Percentiles rank a stretch among this genome's conserved stretches.
These are phyloP conservation scores for Camptophora hylomeconis DNA, from an alignment of 2,329 filamentous ascomycete species.

Conservation along the genomic window DNA sequence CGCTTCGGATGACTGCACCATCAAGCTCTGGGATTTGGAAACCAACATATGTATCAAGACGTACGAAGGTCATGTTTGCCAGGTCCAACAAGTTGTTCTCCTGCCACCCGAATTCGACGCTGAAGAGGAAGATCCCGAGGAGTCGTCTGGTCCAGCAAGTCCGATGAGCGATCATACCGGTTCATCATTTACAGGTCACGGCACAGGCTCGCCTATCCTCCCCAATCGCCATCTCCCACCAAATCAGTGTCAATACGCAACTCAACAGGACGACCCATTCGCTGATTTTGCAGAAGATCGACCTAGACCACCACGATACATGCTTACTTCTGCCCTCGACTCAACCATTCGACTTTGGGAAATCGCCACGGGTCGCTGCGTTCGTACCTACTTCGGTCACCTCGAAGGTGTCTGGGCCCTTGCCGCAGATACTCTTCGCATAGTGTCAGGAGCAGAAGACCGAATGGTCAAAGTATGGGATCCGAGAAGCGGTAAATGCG, in stretches of 20 bases:
- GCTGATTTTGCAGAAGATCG: constrained; percentile 38
- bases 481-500: constrained; percentile 76
- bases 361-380: constrained; percentile 63
- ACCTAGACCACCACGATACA: constrained; percentile 71
- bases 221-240: background rate
- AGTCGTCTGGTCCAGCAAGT: constrained; percentile 11
- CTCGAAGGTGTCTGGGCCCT: constrained; percentile 93
- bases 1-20: constrained; percentile 82
- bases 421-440: constrained; percentile 72
- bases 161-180: constrained; percentile 10
- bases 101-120: constrained; percentile 82
- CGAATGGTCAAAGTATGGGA: constrained; percentile 96
- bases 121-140: constrained; percentile 41
- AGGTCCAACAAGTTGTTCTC: constrained; percentile 81
- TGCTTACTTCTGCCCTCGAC: constrained; percentile 84
- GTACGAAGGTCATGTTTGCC: constrained; percentile 84
- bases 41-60: constrained; percentile 61
- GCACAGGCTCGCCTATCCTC: constrained; percentile 1
- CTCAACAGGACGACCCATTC: too few species aligned
- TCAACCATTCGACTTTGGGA: constrained; percentile 90
- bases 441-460: constrained; percentile 84
- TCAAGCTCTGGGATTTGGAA: constrained; percentile 88
- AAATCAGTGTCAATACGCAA: constrained; percentile 1
- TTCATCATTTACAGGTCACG: constrained; percentile 3
- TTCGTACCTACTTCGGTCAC: constrained; percentile 92